Evolutionary conservation across 2,329 filamentous ascomycete genomes (phyloP).

Genomic region (Fusarium chaquense): DNA sequence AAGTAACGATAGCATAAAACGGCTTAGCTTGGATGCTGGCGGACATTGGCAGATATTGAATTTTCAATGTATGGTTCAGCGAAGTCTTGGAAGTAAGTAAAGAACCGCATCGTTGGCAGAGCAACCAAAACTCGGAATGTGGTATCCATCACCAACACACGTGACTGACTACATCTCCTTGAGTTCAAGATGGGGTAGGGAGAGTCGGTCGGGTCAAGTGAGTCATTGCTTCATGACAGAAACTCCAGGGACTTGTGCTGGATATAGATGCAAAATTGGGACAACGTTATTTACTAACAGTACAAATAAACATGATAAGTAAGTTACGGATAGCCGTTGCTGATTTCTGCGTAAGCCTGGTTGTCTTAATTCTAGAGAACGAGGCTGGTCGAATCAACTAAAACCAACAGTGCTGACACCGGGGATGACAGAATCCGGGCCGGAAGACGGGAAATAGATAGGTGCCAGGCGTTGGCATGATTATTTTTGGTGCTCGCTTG

Average conservation of each 20-base stretch:
- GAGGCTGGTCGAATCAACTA: slow-evolving; percentile 5
- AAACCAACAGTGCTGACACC: background rate
- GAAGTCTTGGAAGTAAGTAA: slow-evolving; percentile 3
- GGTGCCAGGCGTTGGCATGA: background rate
- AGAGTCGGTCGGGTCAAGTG: background rate
- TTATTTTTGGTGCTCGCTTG: slow-evolving; percentile 23
- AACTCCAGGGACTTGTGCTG: slow-evolving; percentile 1
- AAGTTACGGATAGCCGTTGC: background rate
- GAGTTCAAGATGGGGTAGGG: no score
- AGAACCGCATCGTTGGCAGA: slow-evolving; percentile 23
- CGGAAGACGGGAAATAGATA: slow-evolving; percentile 4
- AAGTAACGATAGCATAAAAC: slow-evolving; percentile 5
- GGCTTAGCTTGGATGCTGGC: slow-evolving; percentile 11
- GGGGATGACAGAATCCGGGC: slow-evolving; percentile 1
- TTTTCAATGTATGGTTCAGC: slow-evolving; percentile 15
- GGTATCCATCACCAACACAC: slow-evolving; percentile 14
- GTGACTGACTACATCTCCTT: slow-evolving; percentile 14
- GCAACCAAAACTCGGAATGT: slow-evolving; percentile 31
- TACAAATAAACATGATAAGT: background rate
- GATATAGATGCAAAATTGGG: background rate
- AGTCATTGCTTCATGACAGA: background rate
- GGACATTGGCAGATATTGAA: slow-evolving; percentile 13
- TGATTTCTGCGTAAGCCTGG: background rate
- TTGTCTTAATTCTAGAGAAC: slow-evolving; percentile 16
- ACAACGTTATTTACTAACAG: background rate